A percentile compares a stretch with the other conserved stretches of the same genome.
These are phyloP conservation scores for Candida albicans DNA, from an alignment of 1,139 yeast species.

Conservation along the genomic window DNA sequence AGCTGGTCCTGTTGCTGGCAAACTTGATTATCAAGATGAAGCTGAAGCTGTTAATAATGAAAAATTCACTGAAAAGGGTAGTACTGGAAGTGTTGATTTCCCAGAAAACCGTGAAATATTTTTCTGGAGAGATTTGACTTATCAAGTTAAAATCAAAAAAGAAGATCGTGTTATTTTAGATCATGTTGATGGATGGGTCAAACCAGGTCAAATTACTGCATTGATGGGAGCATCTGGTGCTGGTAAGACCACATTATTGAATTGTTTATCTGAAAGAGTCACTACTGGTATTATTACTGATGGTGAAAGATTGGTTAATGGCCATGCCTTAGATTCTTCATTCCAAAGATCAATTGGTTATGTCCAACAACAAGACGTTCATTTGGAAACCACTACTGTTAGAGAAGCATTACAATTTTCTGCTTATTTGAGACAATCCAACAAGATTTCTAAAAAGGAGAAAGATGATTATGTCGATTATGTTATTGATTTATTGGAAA, in stretches of 20 bases:
- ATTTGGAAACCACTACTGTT: conserved; percentile 36
- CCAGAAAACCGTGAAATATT: conserved; percentile 46
- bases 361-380: conserved; percentile 42
- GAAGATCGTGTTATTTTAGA: conserved; percentile 62
- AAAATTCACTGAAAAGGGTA: background rate
- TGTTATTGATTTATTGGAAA: conserved; percentile 27
- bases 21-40: conserved; percentile 18
- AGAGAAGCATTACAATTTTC: conserved; percentile 38
- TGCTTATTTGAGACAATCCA: conserved; percentile 39
- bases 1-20: conserved; percentile 5
- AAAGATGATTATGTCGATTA: conserved; percentile 38
- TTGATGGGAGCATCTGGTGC: conserved; percentile 39
- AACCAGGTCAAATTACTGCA: conserved; percentile 33
- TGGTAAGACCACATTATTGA: conserved; percentile 36
- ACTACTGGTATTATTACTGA: conserved; percentile 35
- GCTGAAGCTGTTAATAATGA: conserved; percentile 28
- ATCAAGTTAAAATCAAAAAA: conserved; percentile 67
- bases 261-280: conserved; percentile 33
- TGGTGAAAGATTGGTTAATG: conserved; percentile 40
- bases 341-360: conserved; percentile 44
- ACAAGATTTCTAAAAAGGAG: conserved; percentile 26
- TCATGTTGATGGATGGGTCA: conserved; percentile 67
- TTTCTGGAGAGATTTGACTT: conserved; percentile 79
- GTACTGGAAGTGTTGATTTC: conserved; percentile 1
- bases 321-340: conserved; percentile 31